These are phyloP conservation scores for Dryas drummondii DNA, from an alignment of 306 rosid genomes.

Conservation along the genomic window DNA sequence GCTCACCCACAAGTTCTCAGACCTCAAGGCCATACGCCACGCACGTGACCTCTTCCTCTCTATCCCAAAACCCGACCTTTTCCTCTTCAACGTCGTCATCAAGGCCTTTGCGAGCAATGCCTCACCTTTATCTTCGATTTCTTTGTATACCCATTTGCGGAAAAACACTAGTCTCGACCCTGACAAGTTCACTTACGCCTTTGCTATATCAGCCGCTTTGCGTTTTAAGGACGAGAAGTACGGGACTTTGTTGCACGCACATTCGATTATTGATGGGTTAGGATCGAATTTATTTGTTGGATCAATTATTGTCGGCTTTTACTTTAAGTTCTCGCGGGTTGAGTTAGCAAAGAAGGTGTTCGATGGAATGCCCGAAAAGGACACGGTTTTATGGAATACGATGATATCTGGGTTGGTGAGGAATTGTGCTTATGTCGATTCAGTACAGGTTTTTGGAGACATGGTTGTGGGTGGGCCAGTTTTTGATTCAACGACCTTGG, in stretches of 20 bases:
- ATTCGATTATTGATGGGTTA: constrained; percentile 63
- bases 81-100: constrained; percentile 80
- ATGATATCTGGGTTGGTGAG: constrained; percentile 72
- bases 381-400: constrained; percentile 76
- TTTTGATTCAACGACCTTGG: constrained; percentile 63
- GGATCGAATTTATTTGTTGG: constrained; percentile 59
- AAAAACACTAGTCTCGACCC: constrained; percentile 49
- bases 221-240: constrained; percentile 32
- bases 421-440: constrained; percentile 52
- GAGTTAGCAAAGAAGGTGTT: constrained; percentile 74
- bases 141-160: constrained; percentile 58
- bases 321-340: constrained; percentile 54
- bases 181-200: constrained; percentile 66
- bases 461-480: constrained; percentile 49
- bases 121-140: constrained; percentile 52
- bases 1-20: constrained; percentile 77
- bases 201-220: constrained; percentile 59
- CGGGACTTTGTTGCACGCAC: constrained; percentile 63
- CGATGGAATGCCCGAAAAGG: constrained; percentile 61
- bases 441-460: constrained; percentile 43
- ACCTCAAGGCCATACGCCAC: constrained; percentile 57
- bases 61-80: constrained; percentile 66
- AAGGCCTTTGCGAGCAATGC: constrained; percentile 60
- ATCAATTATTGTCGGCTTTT: constrained; percentile 62
- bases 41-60: constrained; percentile 68